These are phyloP conservation scores for Hanseniaspora clermontiae DNA, from an alignment of 805 yeast species.

Conservation along the genomic window DNA sequence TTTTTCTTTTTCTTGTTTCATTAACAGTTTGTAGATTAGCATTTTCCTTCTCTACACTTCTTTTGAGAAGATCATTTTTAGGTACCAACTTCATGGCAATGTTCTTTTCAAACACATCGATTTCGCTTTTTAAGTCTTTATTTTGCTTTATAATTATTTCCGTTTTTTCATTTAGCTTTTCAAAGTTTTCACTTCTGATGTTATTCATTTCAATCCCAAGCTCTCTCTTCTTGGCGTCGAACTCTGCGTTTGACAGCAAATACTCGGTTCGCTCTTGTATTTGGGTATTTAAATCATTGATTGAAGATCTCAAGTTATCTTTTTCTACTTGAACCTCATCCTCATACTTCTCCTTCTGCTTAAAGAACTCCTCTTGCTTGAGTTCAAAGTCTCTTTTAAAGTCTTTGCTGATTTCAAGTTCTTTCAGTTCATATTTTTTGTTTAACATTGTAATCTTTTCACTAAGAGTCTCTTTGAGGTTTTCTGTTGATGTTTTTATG, in stretches of 20 bases:
- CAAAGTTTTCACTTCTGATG: background rate
- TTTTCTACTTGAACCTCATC: constrained; percentile 26
- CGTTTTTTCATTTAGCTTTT: constrained; percentile 7
- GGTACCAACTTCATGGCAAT: background rate
- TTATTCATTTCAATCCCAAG: constrained; percentile 19
- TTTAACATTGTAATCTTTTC: constrained; percentile 9
- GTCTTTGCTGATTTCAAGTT: constrained; percentile 18
- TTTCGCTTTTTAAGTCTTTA: background rate
- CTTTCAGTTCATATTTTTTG: constrained; percentile 14
- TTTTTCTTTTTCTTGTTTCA: constrained; percentile 16
- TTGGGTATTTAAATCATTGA: constrained; percentile 20
- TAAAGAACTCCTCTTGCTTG: constrained; percentile 29
- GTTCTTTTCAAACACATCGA: background rate
- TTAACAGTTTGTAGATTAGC: constrained; percentile 17
- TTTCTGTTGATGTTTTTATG: background rate
- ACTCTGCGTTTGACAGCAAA: constrained; percentile 14
- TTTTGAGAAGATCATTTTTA: background rate
- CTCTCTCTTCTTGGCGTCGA: constrained; percentile 10
- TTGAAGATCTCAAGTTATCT: constrained; percentile 20
- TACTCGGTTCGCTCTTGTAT: constrained; percentile 16
- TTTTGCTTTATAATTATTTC: background rate
- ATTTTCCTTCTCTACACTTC: constrained; percentile 21
- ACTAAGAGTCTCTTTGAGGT: background rate
- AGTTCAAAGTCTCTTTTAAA: constrained; percentile 20
- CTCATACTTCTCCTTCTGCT: constrained; percentile 26